A percentile compares a stretch with the other conserved stretches of the same genome.
phyloP scores from a whole-genome alignment of 225 moss, liverwort and hornwort species.

The Rhytidiadelphus loreus region DNA sequence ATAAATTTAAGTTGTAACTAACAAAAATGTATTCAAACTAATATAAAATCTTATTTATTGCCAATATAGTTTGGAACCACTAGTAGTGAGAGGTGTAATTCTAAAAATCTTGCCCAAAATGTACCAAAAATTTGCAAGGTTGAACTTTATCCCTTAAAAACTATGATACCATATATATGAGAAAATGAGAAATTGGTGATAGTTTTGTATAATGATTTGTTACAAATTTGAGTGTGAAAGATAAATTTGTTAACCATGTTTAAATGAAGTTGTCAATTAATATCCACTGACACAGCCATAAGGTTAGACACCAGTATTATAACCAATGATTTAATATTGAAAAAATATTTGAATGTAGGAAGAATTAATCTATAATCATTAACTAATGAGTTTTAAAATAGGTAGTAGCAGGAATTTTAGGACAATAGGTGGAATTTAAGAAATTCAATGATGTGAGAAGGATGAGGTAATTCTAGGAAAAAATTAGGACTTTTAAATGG shows the following conservation, averaged over 20 bases:
- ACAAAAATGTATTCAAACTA: too few relatives aligned
- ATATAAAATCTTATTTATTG: too few relatives aligned
- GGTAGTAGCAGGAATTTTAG: background rate
- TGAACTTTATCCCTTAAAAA: rapidly evolving
- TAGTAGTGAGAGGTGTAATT: too few relatives aligned
- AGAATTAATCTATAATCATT: too few relatives aligned
- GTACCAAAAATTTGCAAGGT: too few relatives aligned
- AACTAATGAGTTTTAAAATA: rapidly evolving
- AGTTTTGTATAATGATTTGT: too few relatives aligned
- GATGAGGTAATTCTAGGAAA: background rate
- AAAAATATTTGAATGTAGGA: background rate
- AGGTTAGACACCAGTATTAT: background rate
- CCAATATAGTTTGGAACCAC: too few relatives aligned
- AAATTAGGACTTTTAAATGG: background rate
- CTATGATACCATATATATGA: too few relatives aligned
- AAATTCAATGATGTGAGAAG: rapidly evolving
- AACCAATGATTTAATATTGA: background rate
- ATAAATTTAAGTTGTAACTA: too few relatives aligned
- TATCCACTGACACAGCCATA: background rate
- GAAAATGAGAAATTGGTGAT: too few relatives aligned
- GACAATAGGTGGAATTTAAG: background rate
- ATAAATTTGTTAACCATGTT: background rate
- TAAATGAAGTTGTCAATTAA: background rate
- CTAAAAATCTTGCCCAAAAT: too few relatives aligned
- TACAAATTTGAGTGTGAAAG: background rate